These are phyloP conservation scores for Coniochaeta sp. DNA, from an alignment of 2,329 filamentous ascomycete genomes.

Conservation along the genomic window DNA sequence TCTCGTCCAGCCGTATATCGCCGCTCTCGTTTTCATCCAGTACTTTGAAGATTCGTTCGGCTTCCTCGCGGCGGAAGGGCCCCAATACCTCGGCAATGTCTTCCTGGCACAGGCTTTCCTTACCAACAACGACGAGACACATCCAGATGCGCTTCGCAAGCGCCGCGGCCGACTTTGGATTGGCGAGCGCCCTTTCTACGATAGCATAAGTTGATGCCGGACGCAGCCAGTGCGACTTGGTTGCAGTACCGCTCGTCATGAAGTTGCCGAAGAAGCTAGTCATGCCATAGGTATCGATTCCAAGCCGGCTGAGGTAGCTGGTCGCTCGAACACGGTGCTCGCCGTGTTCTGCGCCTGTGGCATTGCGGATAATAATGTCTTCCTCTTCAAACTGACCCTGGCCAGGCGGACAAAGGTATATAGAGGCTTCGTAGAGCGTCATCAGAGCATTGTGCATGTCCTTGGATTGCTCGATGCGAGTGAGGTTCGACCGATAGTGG, in stretches of 20 bases:
- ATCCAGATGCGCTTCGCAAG: slow-evolving; percentile 20
- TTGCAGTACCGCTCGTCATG: slow-evolving; percentile 9
- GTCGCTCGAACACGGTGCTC: slow-evolving; percentile 14
- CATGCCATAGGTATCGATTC: slow-evolving; percentile 17
- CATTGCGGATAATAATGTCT: slow-evolving; percentile 17
- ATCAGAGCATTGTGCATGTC: slow-evolving; percentile 19
- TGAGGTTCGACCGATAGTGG: slow-evolving; percentile 16
- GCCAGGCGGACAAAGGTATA: slow-evolving; percentile 15
- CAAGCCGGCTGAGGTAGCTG: slow-evolving; percentile 16
- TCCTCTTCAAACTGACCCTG: slow-evolving; percentile 14
- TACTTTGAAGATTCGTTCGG: slow-evolving; percentile 12
- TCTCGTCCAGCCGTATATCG: slow-evolving; percentile 20
- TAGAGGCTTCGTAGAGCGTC: slow-evolving; percentile 17
- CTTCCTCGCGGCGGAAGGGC: slow-evolving; percentile 15
- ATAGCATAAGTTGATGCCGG: slow-evolving; percentile 16
- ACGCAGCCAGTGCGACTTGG: slow-evolving; percentile 16
- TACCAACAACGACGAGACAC: slow-evolving; percentile 16
- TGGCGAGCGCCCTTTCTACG: slow-evolving; percentile 18
- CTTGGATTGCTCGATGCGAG: slow-evolving; percentile 13
- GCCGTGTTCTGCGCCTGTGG: slow-evolving; percentile 14
- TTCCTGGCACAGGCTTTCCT: slow-evolving; percentile 10
- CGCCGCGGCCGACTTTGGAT: slow-evolving; percentile 16
- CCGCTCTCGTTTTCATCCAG: slow-evolving; percentile 16
- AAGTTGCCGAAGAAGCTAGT: slow-evolving; percentile 19
- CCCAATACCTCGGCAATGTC: slow-evolving; percentile 20